These are phyloP conservation scores for Quercus cerris DNA, from an alignment of 306 rosid genomes.

Conservation along the genomic window DNA sequence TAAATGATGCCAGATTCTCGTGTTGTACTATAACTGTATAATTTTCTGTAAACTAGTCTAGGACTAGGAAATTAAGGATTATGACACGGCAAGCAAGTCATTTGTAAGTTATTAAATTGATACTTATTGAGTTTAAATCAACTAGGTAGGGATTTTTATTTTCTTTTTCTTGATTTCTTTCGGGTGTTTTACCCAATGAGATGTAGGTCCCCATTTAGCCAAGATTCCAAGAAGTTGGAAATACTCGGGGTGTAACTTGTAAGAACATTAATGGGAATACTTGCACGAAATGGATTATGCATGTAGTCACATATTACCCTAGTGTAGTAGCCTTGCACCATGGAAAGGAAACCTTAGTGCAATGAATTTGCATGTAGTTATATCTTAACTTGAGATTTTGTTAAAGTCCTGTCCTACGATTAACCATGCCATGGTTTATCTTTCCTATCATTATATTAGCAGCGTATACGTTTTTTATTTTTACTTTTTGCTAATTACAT, in stretches of 20 bases:
- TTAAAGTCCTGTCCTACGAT: too few relatives aligned
- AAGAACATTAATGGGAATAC: constrained; percentile 21
- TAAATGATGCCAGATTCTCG: constrained; percentile 36
- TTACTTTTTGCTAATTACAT: too few relatives aligned
- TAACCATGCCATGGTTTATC: too few relatives aligned
- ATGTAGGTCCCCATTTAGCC: neutral
- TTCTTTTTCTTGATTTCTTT: neutral
- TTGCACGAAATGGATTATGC: neutral
- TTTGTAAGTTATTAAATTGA: constrained; percentile 32
- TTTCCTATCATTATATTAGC: too few relatives aligned
- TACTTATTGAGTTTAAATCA: constrained; percentile 18
- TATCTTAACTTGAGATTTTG: too few relatives aligned
- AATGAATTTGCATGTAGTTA: too few relatives aligned
- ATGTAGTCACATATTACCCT: neutral
- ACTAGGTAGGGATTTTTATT: constrained; percentile 27
- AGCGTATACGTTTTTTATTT: too few relatives aligned
- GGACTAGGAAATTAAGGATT: constrained; percentile 32
- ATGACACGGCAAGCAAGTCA: constrained; percentile 29
- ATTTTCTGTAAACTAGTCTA: constrained; percentile 34
- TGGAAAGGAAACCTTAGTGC: too few relatives aligned
- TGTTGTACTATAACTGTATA: constrained; percentile 18
- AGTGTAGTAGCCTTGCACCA: neutral
- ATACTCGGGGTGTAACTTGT: constrained; percentile 24
- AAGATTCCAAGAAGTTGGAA: constrained; percentile 13
- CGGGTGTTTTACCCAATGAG: neutral